Base-by-base conservation (phyloP, 2,329 filamentous ascomycete species). In the Bipolaris gigantea region DNA sequence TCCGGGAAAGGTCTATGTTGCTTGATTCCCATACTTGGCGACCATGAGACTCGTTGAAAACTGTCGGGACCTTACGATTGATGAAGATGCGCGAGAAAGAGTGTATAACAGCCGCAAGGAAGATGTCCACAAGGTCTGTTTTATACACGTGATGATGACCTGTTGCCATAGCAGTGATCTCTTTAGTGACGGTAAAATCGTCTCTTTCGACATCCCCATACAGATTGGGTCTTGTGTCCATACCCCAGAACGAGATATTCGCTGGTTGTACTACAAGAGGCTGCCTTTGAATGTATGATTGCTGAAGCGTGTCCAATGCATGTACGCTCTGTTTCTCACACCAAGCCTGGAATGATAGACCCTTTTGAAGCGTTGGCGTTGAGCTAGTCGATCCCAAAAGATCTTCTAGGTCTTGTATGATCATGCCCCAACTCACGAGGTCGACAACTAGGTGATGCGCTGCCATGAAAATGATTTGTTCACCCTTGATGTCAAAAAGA, bases 11-110 rank as follows among this genome's bases (percentile, higher is more conserved):
- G 66, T 85, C 81, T 11, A 81, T 72, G 15, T 65, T 69, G 51
- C 79, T 77, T 0, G 70, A 65, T 23, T 77, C 77, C 56, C 76
- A 76, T n/a, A 60, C 73, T 45, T 75, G 73, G 7, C 73, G 64
- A 3, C 73, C 73, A 50, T 75, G 73, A 0, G 67, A 70, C 49
- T 75, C 72, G 42, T 65, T 71, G 54, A 71, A 86, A 0, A 86
- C 62, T 1, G 79, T 79, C 0, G 83, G 84, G 0, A 75, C 67
- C 0, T 62, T 56, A 16, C 83, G 76, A 47, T 85, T 81, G 13
- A 77, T 74, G 54, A 87, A 86, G 0, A 78, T 79, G 51, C 80
- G 79, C 2, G 76, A 73, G 64, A 86, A 86, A 0, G 83, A 83
- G 6, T 84, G 77, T 3, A 84, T 65, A 5, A 85, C 71, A 0